phyloP scores from a whole-genome alignment of 495 filamentous ascomycete species.

The Halenospora varia region DNA sequence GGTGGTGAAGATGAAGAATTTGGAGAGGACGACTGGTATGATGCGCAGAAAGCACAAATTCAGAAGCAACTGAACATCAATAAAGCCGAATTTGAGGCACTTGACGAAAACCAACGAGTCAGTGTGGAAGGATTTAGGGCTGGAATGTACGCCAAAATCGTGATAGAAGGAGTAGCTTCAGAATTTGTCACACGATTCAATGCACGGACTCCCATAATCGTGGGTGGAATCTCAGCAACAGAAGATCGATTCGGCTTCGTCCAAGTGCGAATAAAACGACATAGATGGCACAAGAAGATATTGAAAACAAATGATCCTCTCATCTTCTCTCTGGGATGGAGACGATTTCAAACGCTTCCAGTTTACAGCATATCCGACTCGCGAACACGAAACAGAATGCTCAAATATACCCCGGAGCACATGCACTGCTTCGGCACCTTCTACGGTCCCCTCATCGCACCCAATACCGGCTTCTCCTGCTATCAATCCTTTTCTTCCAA shows the following conservation, averaged over 20 bases:
- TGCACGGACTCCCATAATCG: constrained; percentile 76
- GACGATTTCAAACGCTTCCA: constrained; percentile 86
- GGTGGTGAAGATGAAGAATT: constrained; percentile 68
- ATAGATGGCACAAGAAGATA: constrained; percentile 99
- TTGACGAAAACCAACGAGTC: constrained; percentile 75
- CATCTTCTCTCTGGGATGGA: constrained; percentile 97
- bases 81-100: constrained; percentile 78
- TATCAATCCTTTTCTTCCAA: constrained; percentile 88
- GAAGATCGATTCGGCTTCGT: constrained; percentile 95
- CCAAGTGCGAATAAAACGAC: constrained; percentile 91
- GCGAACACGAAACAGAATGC: constrained; percentile 89
- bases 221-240: constrained; percentile 84
- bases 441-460: constrained; percentile 89
- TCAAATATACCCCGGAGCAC: constrained; percentile 92
- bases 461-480: constrained; percentile 92
- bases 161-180: constrained; percentile 80
- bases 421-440: constrained; percentile 98
- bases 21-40: constrained; percentile 98
- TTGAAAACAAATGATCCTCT: constrained; percentile 95
- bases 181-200: constrained; percentile 91
- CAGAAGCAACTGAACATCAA: constrained; percentile 96
- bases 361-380: constrained; percentile 94
- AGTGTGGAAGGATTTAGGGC: constrained; percentile 86
- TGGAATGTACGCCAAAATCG: constrained; percentile 89
- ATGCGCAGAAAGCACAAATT: constrained; percentile 88